Evolutionary conservation across 2,329 filamentous ascomycete genomes (phyloP), one percentile per base, ranked within the genome.

Genomic region (Claviceps arundinis): DNA sequence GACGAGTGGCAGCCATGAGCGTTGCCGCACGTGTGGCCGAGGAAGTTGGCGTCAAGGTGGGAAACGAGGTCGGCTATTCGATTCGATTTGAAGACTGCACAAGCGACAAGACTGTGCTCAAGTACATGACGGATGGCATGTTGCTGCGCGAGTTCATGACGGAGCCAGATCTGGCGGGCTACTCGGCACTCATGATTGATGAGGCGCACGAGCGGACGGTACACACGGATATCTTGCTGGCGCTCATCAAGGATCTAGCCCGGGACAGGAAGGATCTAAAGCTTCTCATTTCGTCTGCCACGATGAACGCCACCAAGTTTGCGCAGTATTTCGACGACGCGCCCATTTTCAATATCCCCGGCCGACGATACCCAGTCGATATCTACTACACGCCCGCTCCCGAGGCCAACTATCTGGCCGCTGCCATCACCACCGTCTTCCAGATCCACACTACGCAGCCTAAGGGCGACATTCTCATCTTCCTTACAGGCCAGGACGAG

Each of bases 61-160:
- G 93, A 1, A 86, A 88, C 56, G 89, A 96, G 63, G 91, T 97
- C 26, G 93, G 93, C 16, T 98, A 96, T 65, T 84, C 85, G 0
- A 95, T 98, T 59, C 86, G 93, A 55, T 98, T 97, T 61, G 93
- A 98, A 64, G 88, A 96, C 67, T 83, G 84, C 56, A 95, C 89
- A 0, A 88, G 82, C 64, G 89, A 95, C 61, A 94, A 95, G 70
- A 97, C 93, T 0, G 75, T 91, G 7, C 70, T 98, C 51, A 94
- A 95, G 67, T 97, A 95, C 68, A 91, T 95, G 86, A 98, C 93
- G 0, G 93, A 98, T 62, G 93, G 93, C 64, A 95, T 97, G 85
- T 73, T 97, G 41, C 73, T 97, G 34, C 78, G 89, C 63, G 89
- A 95, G 64, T 86, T 96, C 57, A 80, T 96, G 70, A 91, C 88